Conservation (phyloP, 1,284 basidiomycete species). For the Xanthoconium separans region DNA sequence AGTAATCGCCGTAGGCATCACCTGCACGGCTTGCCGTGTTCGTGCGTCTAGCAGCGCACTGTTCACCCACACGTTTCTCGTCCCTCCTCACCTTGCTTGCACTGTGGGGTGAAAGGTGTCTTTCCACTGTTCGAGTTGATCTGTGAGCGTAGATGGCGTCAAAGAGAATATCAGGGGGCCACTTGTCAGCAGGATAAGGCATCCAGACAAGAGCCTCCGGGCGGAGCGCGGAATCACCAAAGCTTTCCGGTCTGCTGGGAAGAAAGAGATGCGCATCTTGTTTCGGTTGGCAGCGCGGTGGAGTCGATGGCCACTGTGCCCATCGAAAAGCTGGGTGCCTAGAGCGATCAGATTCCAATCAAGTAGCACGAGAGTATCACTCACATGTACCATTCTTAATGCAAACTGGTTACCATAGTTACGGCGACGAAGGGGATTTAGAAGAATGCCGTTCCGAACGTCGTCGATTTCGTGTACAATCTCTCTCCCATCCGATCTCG, state of each 20-base stretch:
- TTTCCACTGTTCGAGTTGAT: not conserved
- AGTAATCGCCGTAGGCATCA: not conserved
- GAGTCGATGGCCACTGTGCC: not conserved
- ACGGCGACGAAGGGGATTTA: not conserved
- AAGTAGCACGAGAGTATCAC: not conserved
- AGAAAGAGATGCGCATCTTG: not conserved
- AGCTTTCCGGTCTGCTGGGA: not conserved
- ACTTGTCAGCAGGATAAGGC: not conserved
- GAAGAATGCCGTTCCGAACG: constrained; percentile 1
- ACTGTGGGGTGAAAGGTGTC: not conserved
- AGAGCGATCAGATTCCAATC: not conserved
- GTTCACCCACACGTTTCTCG: not conserved
- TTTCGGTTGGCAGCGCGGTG: not conserved
- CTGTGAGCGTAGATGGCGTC: not conserved
- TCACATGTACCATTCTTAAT: not conserved
- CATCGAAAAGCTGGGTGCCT: constrained; percentile 10
- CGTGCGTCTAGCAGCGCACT: too few species aligned
- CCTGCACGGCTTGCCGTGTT: not conserved
- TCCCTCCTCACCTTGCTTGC: not conserved
- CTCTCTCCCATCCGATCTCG: not conserved
- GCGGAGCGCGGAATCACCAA: not conserved
- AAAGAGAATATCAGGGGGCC: constrained; percentile 4
- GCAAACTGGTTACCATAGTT: not conserved
- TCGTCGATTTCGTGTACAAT: not conserved
- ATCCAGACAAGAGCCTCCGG: not conserved